Evolutionary conservation across 169 alveolate species (phyloP), one percentile per base, ranked within the genome.

Genomic region (Pseudocohnilembus persalinus): DNA sequence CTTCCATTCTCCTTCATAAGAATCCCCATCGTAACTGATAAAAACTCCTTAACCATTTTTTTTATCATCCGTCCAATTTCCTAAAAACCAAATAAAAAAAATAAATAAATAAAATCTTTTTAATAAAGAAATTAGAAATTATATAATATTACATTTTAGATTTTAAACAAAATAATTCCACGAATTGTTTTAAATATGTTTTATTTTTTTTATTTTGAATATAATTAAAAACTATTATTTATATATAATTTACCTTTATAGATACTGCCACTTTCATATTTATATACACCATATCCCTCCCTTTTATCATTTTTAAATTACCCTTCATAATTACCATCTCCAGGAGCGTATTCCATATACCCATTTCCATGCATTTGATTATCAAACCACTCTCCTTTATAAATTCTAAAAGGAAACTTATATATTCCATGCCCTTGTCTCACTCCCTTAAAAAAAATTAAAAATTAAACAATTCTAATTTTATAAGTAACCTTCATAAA

Each of bases 1-100:
- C 0, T 20, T n/a, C 85, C 85, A 81, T 29, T 81, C 85, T 64
- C 85, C 85, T 31, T 35, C 85, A 81, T 81, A 81, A 26, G n/a
- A 49, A 77, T 77, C 74, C 0, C 73, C 73, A 32, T 77, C 32
- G 6, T 73, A 73, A 73, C 26, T 49, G 68, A 49, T 20, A 4
- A 49, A 11, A 11, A 11, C 20, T 20, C 68, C 68, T 49, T 49
- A 11, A 20, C 68, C 68, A 11, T 49, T 4, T 20, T 49, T 49
- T 49, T 49, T 49, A 49, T 49, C 68, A 49, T 20, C 68, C 26
- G 20, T 20, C 68, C 68, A 49, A 4, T 49, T 20, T 49, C 68
- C 68, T 49, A 11, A 11, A 49, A 20, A 49, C 4, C 4, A 49
- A 11, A n/a, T n/a, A n/a, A n/a, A n/a, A n/a, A n/a, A n/a, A n/a